Percentiles rank a stretch among this genome's conserved stretches.
Evolutionary conservation across 805 yeast species (phyloP).

Genomic region (Candida silvatica): DNA sequence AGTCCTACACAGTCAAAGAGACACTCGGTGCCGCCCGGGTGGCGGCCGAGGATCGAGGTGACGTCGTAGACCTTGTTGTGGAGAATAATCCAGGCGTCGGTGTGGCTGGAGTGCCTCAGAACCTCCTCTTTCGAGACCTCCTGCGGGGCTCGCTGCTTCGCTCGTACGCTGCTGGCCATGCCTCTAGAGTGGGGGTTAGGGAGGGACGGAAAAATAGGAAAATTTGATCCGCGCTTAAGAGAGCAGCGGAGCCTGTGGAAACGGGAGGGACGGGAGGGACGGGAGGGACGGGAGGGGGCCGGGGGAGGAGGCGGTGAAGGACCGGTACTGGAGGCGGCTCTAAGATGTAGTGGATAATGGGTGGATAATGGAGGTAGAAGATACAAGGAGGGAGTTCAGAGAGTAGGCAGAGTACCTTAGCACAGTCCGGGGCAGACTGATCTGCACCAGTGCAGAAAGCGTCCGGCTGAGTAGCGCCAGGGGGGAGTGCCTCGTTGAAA

Average conservation of each 20-base stretch:
- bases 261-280: background rate
- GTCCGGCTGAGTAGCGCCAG: no score
- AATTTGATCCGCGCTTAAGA: background rate
- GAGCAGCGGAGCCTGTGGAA: background rate
- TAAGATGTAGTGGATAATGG: no score
- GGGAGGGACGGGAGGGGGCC: background rate
- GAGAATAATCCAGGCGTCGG: slow-evolving; percentile 66
- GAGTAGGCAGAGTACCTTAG: no score
- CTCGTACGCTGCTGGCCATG: background rate
- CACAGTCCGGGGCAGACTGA: no score
- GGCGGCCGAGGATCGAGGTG: slow-evolving; percentile 45
- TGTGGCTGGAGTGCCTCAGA: slow-evolving; percentile 33
- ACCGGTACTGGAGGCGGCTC: no score
- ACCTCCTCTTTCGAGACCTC: slow-evolving; percentile 30
- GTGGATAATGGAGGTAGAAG: no score
- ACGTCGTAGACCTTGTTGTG: slow-evolving; percentile 63
- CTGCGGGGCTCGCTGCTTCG: background rate
- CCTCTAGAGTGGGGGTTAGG: background rate
- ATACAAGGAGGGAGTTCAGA: no score
- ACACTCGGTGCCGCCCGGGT: slow-evolving; percentile 85
- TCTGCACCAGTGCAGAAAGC: no score
- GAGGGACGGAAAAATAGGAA: background rate
- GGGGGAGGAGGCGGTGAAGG: background rate
- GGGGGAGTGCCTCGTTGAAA: no score
- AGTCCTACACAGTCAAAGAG: slow-evolving; percentile 71